phyloP scores from a whole-genome alignment of 148 eudicot species.

The Rhododendron vialii region DNA sequence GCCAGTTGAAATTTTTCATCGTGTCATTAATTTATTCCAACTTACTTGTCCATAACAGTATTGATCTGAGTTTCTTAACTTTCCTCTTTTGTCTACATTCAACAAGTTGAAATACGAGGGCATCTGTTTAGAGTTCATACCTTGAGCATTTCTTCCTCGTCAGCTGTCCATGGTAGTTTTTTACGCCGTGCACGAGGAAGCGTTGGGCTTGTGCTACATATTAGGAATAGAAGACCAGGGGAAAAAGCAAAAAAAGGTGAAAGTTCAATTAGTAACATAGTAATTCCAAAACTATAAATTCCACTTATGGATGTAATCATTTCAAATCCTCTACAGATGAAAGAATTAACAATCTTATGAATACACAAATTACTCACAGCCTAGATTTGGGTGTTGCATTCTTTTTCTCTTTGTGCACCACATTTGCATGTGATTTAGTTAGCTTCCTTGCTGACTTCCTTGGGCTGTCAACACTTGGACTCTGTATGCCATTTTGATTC shows the following conservation, averaged over 20 bases:
- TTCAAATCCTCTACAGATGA: neutral
- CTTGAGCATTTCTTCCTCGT: slow-evolving; percentile 66
- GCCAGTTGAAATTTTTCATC: neutral
- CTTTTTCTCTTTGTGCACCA: neutral
- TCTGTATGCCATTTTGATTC: neutral
- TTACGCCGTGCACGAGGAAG: slow-evolving; percentile 32
- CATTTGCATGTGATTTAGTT: neutral
- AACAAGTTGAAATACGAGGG: neutral
- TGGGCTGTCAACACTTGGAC: slow-evolving; percentile 5
- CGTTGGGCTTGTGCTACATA: slow-evolving; percentile 24
- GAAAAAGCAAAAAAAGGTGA: neutral
- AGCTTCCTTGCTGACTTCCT: slow-evolving; percentile 15
- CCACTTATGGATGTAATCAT: neutral
- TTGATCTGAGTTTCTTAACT: neutral
- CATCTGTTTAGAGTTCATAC: slow-evolving; percentile 18
- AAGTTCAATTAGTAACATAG: neutral
- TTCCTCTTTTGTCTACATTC: neutral
- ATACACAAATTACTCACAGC: slow-evolving; percentile 18
- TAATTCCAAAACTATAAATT: neutral
- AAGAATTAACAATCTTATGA: neutral
- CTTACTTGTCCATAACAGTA: neutral
- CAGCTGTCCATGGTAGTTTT: slow-evolving; percentile 45
- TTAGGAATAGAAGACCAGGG: slow-evolving; percentile 1
- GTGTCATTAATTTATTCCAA: neutral
- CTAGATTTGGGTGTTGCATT: slow-evolving; percentile 3